Evolutionary conservation across 176 grass and related monocot species (phyloP).

Genomic region (Carex pumila): DNA sequence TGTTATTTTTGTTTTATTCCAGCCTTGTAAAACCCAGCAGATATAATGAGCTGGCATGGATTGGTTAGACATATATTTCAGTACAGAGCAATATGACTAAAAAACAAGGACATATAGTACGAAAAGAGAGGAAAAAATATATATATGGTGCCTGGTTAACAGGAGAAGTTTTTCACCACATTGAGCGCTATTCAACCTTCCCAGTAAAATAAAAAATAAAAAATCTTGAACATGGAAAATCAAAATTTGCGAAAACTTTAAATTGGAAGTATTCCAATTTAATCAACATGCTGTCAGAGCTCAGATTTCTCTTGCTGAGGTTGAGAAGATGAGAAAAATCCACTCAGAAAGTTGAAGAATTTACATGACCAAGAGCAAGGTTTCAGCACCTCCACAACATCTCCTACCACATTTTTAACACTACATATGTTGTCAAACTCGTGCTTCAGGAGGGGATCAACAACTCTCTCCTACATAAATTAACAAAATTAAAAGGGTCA

Average conservation of each 20-base stretch:
- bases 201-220: neutral
- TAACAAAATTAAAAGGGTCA: neutral
- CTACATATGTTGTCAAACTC: constrained; percentile 56
- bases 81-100: too few species aligned
- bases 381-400: neutral
- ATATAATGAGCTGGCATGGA: too few species aligned
- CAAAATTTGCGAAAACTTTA: neutral
- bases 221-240: neutral
- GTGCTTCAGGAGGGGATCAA: constrained; percentile 66
- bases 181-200: neutral
- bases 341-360: constrained; percentile 31
- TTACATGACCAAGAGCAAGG: constrained; percentile 40
- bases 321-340: constrained; percentile 1
- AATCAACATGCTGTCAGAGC: constrained; percentile 29
- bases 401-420: constrained; percentile 29
- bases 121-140: neutral
- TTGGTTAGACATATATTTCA: too few species aligned
- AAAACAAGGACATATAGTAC: neutral
- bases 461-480: constrained; percentile 53
- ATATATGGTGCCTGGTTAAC: neutral
- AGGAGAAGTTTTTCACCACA: neutral
- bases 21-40: too few species aligned
- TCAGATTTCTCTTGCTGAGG: constrained; percentile 37
- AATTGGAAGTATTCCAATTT: neutral
- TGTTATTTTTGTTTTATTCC: too few species aligned